Evolutionary conservation across 2,329 filamentous ascomycete species (phyloP).

Genomic region (Rutstroemia sydowiana): DNA sequence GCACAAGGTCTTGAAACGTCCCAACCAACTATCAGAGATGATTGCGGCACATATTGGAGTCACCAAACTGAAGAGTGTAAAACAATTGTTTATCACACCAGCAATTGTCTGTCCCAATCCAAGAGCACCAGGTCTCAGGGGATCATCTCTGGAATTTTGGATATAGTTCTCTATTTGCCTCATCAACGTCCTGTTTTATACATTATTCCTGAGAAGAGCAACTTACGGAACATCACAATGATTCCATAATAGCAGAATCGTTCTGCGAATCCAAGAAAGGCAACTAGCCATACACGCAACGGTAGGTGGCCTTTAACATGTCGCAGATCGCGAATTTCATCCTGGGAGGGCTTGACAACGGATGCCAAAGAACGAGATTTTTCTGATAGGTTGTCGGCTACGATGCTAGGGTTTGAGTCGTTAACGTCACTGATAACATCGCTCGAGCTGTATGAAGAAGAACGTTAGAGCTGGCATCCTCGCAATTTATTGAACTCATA

Average conservation of each 20-base stretch:
- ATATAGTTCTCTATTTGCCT: neutral
- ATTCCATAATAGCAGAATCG: neutral
- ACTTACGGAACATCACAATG: neutral
- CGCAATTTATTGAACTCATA: too few relatives aligned
- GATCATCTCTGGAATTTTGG: neutral
- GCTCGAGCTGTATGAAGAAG: too few relatives aligned
- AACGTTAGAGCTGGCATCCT: too few relatives aligned
- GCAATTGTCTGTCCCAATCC: neutral
- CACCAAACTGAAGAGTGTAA: neutral
- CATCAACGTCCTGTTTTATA: neutral
- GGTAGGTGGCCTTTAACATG: neutral
- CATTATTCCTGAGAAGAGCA: neutral
- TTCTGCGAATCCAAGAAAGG: neutral
- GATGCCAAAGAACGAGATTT: too few relatives aligned
- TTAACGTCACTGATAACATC: too few relatives aligned
- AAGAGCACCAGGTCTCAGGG: neutral
- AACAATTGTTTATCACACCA: neutral
- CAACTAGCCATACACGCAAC: neutral
- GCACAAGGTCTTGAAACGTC: neutral
- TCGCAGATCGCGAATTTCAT: neutral
- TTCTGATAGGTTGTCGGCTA: too few relatives aligned
- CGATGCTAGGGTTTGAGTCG: too few relatives aligned
- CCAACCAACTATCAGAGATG: neutral
- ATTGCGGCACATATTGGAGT: neutral
- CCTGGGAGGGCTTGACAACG: neutral